A percentile compares a stretch with the other conserved stretches of the same genome.
Evolutionary conservation across 1,284 basidiomycete genomes (phyloP).

Genomic region (Porogramme epimiltina): DNA sequence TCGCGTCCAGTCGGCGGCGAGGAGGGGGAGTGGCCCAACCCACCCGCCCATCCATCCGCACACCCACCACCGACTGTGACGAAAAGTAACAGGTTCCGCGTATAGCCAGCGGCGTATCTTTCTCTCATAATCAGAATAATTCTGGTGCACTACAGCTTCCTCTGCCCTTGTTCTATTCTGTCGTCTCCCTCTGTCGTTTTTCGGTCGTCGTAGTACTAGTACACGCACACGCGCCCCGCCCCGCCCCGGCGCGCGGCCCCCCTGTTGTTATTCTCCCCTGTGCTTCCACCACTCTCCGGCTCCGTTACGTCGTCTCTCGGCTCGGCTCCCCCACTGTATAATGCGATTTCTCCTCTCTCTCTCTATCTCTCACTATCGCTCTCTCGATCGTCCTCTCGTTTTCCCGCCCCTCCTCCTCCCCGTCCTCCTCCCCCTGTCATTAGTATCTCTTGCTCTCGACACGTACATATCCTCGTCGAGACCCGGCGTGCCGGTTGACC

Average conservation of each 20-base stretch:
- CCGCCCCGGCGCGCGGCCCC: not conserved
- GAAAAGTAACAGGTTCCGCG: not conserved
- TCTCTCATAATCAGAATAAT: not conserved
- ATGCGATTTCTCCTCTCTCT: slow-evolving; percentile 1
- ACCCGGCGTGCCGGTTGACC: not conserved
- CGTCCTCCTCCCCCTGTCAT: not conserved
- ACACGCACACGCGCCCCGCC: not conserved
- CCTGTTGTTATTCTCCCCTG: not conserved
- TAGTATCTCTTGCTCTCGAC: slow-evolving; percentile 13
- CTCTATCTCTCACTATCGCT: not conserved
- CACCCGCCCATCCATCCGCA: not conserved
- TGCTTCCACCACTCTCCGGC: not conserved
- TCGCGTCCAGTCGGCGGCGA: not conserved
- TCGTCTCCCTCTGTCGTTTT: not conserved
- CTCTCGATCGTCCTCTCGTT: not conserved
- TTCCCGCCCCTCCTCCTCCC: not conserved
- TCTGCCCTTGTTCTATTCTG: not conserved
- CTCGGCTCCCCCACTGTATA: slow-evolving; percentile 7
- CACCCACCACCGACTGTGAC: too few species aligned
- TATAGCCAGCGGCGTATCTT: not conserved
- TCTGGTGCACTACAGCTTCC: not conserved
- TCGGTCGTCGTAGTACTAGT: not conserved
- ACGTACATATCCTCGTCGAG: slow-evolving; percentile 24
- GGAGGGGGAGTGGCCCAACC: too few species aligned
- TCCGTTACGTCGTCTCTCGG: not conserved